phyloP scores from a whole-genome alignment of 2,329 filamentous ascomycete species.

The Arthrobotrys entomopaga region DNA sequence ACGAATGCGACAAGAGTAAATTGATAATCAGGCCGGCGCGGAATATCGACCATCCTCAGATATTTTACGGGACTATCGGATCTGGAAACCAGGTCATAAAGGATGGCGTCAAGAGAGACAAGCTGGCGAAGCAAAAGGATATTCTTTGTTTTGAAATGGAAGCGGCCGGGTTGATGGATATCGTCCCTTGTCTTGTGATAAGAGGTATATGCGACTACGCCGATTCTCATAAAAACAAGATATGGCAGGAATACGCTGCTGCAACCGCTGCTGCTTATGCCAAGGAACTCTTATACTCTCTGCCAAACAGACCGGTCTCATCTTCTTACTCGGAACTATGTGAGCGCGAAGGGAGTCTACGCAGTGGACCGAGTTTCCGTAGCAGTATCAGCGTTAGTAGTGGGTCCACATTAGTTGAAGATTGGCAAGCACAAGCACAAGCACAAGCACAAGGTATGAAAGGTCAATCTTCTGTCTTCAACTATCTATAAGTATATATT shows the following conservation, averaged over 20 bases:
- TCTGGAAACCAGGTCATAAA: constrained; percentile 44
- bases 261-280: constrained; percentile 39
- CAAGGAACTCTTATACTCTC: constrained; percentile 25
- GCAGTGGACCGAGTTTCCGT: not conserved
- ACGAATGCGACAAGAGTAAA: constrained; percentile 6
- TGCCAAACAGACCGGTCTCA: constrained; percentile 6
- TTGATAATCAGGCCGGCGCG: not conserved
- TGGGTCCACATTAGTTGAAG: not conserved
- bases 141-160: constrained; percentile 48
- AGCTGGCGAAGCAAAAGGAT: constrained; percentile 4
- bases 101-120: constrained; percentile 34
- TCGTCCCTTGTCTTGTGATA: constrained; percentile 28
- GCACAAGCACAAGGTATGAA: not conserved
- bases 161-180: constrained; percentile 37
- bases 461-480: not conserved
- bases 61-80: constrained; percentile 36
- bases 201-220: constrained; percentile 46
- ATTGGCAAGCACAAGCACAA: not conserved
- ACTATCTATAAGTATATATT: not conserved
- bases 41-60: not conserved
- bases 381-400: not conserved
- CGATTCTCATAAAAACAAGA: constrained; percentile 43
- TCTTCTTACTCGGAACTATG: not conserved
- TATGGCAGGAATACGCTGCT: constrained; percentile 40
- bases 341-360: constrained; percentile 1